These are phyloP conservation scores for Mortierella sp. DNA, from an alignment of 371 early-diverging fungal species.

Conservation along the genomic window DNA sequence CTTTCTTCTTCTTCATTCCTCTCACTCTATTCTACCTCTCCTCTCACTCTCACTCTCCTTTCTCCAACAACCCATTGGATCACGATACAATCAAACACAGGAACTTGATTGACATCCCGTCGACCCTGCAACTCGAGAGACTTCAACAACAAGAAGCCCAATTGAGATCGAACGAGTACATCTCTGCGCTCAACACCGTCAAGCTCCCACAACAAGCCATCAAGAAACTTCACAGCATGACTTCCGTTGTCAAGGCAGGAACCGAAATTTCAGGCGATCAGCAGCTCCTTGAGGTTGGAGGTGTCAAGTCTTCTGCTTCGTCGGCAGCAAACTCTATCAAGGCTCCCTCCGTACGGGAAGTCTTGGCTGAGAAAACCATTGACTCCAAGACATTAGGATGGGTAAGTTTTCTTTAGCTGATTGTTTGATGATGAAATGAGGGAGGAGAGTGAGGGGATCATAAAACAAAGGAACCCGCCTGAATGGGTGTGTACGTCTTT, in stretches of 20 bases:
- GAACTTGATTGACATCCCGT: constrained; percentile 56
- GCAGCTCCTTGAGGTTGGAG: constrained; percentile 18
- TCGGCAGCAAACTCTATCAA: constrained; percentile 44
- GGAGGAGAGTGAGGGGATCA: background rate
- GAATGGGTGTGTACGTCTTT: too few species aligned
- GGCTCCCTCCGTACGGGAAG: constrained; percentile 52
- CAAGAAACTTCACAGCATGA: constrained; percentile 49
- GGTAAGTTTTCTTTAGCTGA: constrained; percentile 25
- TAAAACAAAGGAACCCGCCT: constrained; percentile 3
- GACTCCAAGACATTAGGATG: constrained; percentile 56
- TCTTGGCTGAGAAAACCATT: constrained; percentile 49
- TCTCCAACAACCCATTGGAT: background rate
- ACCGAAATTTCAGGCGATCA: constrained; percentile 21
- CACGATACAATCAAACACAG: constrained; percentile 12
- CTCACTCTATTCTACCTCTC: background rate
- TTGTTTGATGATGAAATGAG: background rate
- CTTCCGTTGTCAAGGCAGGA: constrained; percentile 37
- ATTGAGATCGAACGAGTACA: constrained; percentile 50
- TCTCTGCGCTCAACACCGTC: constrained; percentile 51
- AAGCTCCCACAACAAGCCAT: constrained; percentile 46
- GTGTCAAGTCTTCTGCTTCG: constrained; percentile 27
- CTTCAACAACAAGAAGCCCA: constrained; percentile 52
- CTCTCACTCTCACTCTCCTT: background rate
- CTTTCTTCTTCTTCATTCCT: background rate
- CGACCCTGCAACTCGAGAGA: constrained; percentile 52